phyloP scores from a whole-genome alignment of 176 grass and related monocot genomes.

The Echinochloa phyllopogon region DNA sequence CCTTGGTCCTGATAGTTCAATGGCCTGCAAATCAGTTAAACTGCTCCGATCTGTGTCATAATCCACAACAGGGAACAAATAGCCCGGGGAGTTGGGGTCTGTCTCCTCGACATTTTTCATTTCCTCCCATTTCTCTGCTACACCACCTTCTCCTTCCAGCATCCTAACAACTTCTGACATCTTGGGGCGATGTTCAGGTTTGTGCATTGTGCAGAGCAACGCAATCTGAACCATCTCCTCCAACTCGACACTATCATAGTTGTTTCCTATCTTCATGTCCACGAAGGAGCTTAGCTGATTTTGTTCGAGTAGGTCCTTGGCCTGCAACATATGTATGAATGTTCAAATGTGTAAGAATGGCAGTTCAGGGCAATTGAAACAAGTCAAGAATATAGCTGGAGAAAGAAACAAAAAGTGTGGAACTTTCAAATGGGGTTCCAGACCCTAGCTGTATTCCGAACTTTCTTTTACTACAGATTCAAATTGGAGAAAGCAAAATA shows the following conservation, averaged over 20 bases:
- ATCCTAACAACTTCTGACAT: slow-evolving; percentile 81
- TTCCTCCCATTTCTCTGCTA: slow-evolving; percentile 72
- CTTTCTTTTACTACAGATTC: too few species aligned
- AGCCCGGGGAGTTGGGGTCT: background rate
- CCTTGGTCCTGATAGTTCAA: slow-evolving; percentile 82
- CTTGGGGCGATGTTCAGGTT: slow-evolving; percentile 57
- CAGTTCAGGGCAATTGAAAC: slow-evolving; percentile 23
- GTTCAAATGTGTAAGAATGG: background rate
- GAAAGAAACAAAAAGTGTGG: background rate
- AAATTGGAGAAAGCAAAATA: background rate
- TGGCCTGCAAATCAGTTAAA: slow-evolving; percentile 57
- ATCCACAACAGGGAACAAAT: background rate
- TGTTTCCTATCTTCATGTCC: slow-evolving; percentile 55
- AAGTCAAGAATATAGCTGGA: background rate
- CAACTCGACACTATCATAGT: slow-evolving; percentile 57
- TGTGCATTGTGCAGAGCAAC: slow-evolving; percentile 78
- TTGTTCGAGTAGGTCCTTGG: slow-evolving; percentile 68
- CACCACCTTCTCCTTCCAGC: slow-evolving; percentile 65
- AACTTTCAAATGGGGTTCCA: background rate
- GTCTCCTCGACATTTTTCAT: slow-evolving; percentile 45
- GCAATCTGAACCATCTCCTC: slow-evolving; percentile 81
- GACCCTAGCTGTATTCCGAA: background rate
- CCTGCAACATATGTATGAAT: slow-evolving; percentile 43
- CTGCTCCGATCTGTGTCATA: slow-evolving; percentile 30
- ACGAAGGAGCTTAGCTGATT: slow-evolving; percentile 58